Percentiles rank a stretch among this genome's conserved stretches.
Conservation (phyloP, 1,284 basidiomycete genomes). For the Ganoderma lucidum region DNA sequence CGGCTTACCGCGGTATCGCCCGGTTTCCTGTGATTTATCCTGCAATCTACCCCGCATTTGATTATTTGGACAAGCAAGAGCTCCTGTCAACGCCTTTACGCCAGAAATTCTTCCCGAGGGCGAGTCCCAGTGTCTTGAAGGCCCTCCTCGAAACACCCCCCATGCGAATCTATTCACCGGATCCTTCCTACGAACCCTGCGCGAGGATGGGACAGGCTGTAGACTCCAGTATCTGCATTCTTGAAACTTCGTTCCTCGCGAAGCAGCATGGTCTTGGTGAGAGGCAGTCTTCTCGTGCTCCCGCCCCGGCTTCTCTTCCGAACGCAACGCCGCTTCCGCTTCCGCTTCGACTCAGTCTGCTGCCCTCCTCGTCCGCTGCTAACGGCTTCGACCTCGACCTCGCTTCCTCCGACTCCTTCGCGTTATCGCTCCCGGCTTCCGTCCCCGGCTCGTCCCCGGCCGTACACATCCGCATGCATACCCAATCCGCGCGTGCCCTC, state of each 20-base stretch:
- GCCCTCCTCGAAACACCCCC: conserved; percentile 38
- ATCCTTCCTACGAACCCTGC: not conserved
- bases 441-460: conserved; percentile 15
- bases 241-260: conserved; percentile 9
- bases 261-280: not conserved
- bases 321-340: not conserved
- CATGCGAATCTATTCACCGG: conserved; percentile 11
- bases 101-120: conserved; percentile 39
- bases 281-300: not conserved
- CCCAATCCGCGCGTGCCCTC: conserved; percentile 1
- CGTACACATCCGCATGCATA: not conserved
- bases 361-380: conserved; percentile 17
- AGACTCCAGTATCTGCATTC: conserved; percentile 9
- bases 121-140: conserved; percentile 40
- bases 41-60: not conserved
- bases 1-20: not conserved
- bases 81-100: conserved; percentile 27
- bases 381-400: conserved; percentile 12
- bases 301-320: conserved; percentile 2
- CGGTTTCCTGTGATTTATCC: not conserved
- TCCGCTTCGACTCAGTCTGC: not conserved
- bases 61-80: not conserved
- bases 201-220: not conserved
- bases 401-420: conserved; percentile 19
- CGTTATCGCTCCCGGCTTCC: conserved; percentile 9